Evolutionary conservation across 108 stramenopile genomes (phyloP).

Genomic region (Bacterosira constricta): DNA sequence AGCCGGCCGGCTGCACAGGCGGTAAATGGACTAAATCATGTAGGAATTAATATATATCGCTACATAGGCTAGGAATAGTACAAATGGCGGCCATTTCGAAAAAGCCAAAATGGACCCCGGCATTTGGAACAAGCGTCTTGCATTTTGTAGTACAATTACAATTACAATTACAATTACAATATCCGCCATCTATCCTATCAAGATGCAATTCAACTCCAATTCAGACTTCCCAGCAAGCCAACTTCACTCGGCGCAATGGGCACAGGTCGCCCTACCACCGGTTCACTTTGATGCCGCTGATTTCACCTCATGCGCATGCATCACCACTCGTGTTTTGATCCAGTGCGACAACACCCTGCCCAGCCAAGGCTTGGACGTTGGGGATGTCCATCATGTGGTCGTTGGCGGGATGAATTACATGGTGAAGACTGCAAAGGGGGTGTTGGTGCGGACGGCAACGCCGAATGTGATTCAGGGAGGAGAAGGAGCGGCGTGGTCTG

Average conservation of each 20-base stretch:
- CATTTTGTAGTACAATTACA: no score
- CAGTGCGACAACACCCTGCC: slow-evolving; percentile 18
- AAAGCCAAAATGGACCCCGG: no score
- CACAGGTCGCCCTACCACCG: slow-evolving; percentile 41
- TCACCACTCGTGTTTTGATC: slow-evolving; percentile 72
- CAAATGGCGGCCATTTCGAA: no score
- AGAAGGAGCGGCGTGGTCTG: slow-evolving; percentile 21
- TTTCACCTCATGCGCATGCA: slow-evolving; percentile 70
- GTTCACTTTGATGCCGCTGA: slow-evolving; percentile 63
- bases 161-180: no score
- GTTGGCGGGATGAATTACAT: slow-evolving; percentile 11
- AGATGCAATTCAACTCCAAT: slow-evolving; percentile 84
- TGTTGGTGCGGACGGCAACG: slow-evolving; percentile 63
- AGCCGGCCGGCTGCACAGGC: not conserved
- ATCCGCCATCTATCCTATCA: not conserved
- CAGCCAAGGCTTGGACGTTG: not conserved
- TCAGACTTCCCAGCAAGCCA: slow-evolving; percentile 61
- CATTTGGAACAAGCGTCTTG: no score
- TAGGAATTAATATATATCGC: no score
- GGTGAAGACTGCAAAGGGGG: slow-evolving; percentile 71
- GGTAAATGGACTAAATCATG: no score
- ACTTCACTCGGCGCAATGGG: slow-evolving; percentile 37
- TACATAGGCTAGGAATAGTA: not conserved
- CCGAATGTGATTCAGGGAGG: not conserved
- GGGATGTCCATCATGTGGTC: not conserved